Conservation (phyloP, 202 grass and related monocot species). For the Hordeum pubiflorum region DNA sequence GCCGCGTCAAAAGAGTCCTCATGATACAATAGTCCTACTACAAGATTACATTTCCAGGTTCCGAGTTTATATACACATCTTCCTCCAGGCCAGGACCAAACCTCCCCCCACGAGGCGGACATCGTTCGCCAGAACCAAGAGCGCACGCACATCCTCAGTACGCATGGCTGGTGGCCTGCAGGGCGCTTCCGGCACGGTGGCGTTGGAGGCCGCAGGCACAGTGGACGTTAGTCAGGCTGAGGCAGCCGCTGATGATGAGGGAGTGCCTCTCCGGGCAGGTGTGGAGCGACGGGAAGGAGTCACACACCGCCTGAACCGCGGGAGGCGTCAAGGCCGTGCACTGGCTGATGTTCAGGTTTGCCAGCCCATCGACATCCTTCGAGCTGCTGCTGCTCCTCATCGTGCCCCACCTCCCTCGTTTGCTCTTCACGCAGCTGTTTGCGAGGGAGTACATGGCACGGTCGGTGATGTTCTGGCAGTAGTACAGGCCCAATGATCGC, state of each 20-base stretch:
- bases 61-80: constrained; percentile 27
- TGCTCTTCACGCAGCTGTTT: constrained; percentile 60
- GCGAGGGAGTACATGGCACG: constrained; percentile 92
- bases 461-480: constrained; percentile 93
- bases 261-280: constrained; percentile 83
- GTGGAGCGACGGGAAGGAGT: constrained; percentile 80
- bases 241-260: constrained; percentile 92
- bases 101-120: background rate
- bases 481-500: constrained; percentile 73
- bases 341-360: constrained; percentile 90
- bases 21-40: background rate
- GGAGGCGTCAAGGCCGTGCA: constrained; percentile 82
- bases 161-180: constrained; percentile 40
- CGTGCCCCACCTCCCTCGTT: constrained; percentile 22
- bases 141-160: constrained; percentile 23
- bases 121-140: background rate
- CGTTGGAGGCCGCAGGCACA: constrained; percentile 60
- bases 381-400: constrained; percentile 29
- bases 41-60: constrained; percentile 15
- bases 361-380: constrained; percentile 36
- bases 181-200: constrained; percentile 30
- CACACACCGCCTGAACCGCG: constrained; percentile 77
- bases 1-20: background rate
- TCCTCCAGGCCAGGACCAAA: background rate
- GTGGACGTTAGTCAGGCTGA: constrained; percentile 83